Evolutionary conservation across 1,284 basidiomycete genomes (phyloP), one percentile per base, ranked within the genome.

Genomic region (Cutaneotrichosporon spelunceum): DNA sequence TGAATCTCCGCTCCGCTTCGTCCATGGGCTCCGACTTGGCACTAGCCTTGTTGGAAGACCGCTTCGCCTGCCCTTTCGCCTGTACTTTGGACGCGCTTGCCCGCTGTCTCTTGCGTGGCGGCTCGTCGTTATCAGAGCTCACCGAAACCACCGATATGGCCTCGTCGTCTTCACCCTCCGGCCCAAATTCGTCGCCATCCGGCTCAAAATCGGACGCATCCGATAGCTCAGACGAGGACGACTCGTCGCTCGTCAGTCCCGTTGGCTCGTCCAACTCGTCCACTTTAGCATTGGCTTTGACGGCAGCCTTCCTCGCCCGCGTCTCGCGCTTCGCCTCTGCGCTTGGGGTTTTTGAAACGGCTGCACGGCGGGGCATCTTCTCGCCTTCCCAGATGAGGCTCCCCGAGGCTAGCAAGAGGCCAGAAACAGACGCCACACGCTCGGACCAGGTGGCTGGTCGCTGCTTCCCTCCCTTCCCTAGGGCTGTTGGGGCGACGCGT

Each of bases 231-330:
- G 70, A 67, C 4, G 53, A 49, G n/a, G 1, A 21, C 4, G 59
- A 57, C 9, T 64, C 60, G 21, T 70, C 66, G 19, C 66, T 67
- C n/a, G 74, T 77, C 64, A 77, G 44, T 9, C 75, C 75, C 16
- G 72, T 77, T 1, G 72, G 68, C 27, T 68, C 68, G 53, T 63
- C 29, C 23, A 26, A 57, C 7, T 62, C 60, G 14, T 61, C 65
- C 42, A 64, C 55, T 24, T 57, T 21, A 30, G 19, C 23, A 9
- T 6, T 23, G n/a, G 49, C 49, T 27, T 39, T 60, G 44, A 4
- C 23, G 44, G 19, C 44, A 1, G 21, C 26, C 42, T 48, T 24
- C 27, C 26, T 48, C 11, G 47, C 24, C 21, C 24, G 1, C 7
- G 19, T 9, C 44, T 45, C 23, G 47, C 24, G 23, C 47, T 49